Evolutionary conservation across 345 rosid species (phyloP).

Genomic region (Salix udensis): DNA sequence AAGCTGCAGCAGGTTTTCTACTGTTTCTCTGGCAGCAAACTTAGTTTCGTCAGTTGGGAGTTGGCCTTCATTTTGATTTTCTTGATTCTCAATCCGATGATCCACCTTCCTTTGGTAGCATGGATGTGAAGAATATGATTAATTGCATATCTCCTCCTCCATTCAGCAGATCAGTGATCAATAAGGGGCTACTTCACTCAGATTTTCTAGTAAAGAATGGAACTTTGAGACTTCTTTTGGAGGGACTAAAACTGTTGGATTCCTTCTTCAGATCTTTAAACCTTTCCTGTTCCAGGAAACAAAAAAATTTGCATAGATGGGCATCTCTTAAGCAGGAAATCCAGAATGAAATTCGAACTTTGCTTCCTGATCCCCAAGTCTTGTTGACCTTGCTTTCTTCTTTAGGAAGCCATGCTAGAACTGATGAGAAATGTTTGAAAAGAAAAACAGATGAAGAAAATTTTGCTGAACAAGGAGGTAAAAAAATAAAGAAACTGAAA

Average conservation of each 20-base stretch:
- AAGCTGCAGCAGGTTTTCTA: constrained; percentile 72
- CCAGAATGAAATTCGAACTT: constrained; percentile 58
- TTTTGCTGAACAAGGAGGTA: constrained; percentile 17
- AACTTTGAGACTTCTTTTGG: constrained; percentile 74
- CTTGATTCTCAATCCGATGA: constrained; percentile 37
- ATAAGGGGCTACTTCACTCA: constrained; percentile 82
- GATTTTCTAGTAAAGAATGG: constrained; percentile 79
- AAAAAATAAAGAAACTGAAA: constrained; percentile 45
- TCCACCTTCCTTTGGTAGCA: constrained; percentile 39
- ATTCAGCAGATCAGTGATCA: constrained; percentile 65
- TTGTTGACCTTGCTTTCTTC: constrained; percentile 58
- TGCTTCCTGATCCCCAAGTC: constrained; percentile 83
- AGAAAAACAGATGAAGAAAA: constrained; percentile 42
- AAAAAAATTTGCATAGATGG: constrained; percentile 34
- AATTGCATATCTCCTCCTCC: constrained; percentile 70
- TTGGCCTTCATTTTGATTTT: constrained; percentile 52
- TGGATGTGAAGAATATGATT: constrained; percentile 54
- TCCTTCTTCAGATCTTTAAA: constrained; percentile 48
- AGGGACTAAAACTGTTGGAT: constrained; percentile 66
- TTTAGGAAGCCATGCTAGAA: constrained; percentile 32
- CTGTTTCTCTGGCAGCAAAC: constrained; percentile 73
- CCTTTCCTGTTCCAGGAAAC: constrained; percentile 24
- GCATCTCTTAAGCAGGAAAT: constrained; percentile 52
- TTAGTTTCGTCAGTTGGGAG: constrained; percentile 59
- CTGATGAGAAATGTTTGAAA: constrained; percentile 34